Conservation (phyloP, 2,329 filamentous ascomycete species). For the Claviceps sp. region DNA sequence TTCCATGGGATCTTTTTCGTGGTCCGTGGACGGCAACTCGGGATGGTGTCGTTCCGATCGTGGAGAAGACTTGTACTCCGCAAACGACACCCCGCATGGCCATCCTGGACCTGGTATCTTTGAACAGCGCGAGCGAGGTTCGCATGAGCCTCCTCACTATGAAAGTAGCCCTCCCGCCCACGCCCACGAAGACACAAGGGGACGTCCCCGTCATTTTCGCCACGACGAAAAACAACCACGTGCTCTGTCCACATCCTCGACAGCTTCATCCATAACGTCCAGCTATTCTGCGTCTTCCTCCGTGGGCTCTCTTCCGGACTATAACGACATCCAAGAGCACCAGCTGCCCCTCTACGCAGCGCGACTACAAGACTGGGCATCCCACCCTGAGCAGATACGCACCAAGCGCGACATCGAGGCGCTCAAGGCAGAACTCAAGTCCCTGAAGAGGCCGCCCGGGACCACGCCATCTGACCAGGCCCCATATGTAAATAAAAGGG, state of each 20-base stretch:
- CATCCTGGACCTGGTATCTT: neutral
- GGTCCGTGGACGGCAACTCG: neutral
- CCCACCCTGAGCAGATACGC: slow-evolving; percentile 34
- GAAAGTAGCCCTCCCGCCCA: neutral
- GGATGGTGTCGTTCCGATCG: slow-evolving; percentile 5
- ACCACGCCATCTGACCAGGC: neutral
- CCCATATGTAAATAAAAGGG: slow-evolving; percentile 13
- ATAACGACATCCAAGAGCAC: slow-evolving; percentile 33
- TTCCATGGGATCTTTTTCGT: neutral
- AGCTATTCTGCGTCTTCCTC: slow-evolving; percentile 21
- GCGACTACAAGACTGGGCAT: slow-evolving; percentile 34
- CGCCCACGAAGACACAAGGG: slow-evolving; percentile 5
- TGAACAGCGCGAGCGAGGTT: slow-evolving; percentile 8
- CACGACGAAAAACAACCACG: slow-evolving; percentile 8
- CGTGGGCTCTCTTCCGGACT: slow-evolving; percentile 40
- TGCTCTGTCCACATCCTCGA: slow-evolving; percentile 21
- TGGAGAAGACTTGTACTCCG: neutral
- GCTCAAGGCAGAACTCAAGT: slow-evolving; percentile 30
- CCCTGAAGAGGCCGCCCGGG: slow-evolving; percentile 15
- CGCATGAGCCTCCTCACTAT: neutral
- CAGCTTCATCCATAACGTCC: slow-evolving; percentile 20
- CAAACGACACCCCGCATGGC: neutral
- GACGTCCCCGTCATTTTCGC: neutral
- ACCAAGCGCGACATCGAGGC: slow-evolving; percentile 30
- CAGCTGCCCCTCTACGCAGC: slow-evolving; percentile 34